Evolutionary conservation across 768 basidiomycete genomes (phyloP), one percentile per base, ranked within the genome.

Genomic region (Suillus hirtellus): DNA sequence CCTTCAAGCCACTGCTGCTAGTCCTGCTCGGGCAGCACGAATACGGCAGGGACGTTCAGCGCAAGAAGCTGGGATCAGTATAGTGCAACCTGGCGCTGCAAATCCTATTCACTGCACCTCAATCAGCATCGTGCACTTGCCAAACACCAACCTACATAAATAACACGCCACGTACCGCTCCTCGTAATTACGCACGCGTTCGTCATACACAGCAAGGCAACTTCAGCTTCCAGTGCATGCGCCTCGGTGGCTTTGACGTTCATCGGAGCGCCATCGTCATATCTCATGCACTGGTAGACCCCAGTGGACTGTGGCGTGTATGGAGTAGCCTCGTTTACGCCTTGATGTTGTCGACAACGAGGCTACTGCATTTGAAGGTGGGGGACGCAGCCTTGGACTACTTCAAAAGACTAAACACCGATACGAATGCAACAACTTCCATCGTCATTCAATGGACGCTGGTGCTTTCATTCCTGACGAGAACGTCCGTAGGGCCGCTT

Each of bases 171-270:
- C 86, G 38, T 68, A 95, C 95, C 96, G 85, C 71, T 96, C 96
- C 75, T 96, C 95, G 69, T 96, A 98, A 75, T 99, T 99, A 58
- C 93, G 82, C 73, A 99, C 82, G 68, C 89, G 89, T 78, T 99
- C 97, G 70, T 99, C 97, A 67, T 97, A 98, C 6, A 96, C 76
- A 24, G 24, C 24, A 1, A 2, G 24, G 24, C 24, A 2, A 24
- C 24, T 70, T 97, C 95, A 1, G 75, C 75, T 71, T 96, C 90
- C 34, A 93, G 79, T 63, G 92, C 83, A 44, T 82, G 79, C 10
- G 92, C 90, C 72, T 99, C 95, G 1, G 91, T 37, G 88, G 66
- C 88, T 70, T 92, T 93, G 54, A 96, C 92, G 38, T 56, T 40
- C 9, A 40, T 2, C 38, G 21, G 55, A 40, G 55, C 38, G 55